A percentile compares a stretch with the other conserved stretches of the same genome.
phyloP scores from a whole-genome alignment of 2,329 filamentous ascomycete species.

The Stagonosporopsis tanaceti region DNA sequence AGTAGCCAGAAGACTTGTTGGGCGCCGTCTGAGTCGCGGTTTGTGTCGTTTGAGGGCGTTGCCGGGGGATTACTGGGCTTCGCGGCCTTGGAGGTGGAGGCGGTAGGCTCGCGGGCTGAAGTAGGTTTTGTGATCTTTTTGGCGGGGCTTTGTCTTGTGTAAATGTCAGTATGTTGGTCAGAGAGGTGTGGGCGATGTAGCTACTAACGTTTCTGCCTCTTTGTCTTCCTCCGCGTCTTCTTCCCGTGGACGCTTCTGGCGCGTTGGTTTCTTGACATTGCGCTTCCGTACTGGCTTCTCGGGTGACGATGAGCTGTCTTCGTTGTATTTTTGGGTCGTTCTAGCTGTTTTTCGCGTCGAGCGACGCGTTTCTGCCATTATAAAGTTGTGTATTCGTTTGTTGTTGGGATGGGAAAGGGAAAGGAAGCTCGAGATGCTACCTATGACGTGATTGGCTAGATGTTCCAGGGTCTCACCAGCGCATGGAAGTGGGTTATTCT shows the following conservation, averaged over 20 bases:
- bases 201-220: conserved; percentile 5
- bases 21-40: conserved; percentile 36
- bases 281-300: conserved; percentile 29
- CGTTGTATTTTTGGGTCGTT: conserved; percentile 30
- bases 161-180: not conserved
- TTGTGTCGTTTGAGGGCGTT: conserved; percentile 28
- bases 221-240: conserved; percentile 22
- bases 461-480: not conserved
- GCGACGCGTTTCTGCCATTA: conserved; percentile 42
- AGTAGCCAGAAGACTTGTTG: conserved; percentile 57
- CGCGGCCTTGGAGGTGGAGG: conserved; percentile 12
- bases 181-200: rapidly evolving
- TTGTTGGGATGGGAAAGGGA: not conserved
- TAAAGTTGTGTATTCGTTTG: not conserved
- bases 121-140: conserved; percentile 33
- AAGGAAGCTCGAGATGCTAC: not conserved
- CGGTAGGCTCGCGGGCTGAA: not conserved
- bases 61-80: conserved; percentile 24
- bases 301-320: conserved; percentile 24
- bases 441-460: conserved; percentile 9
- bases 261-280: conserved; percentile 35
- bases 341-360: conserved; percentile 38
- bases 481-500: too few relatives aligned
- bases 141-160: conserved; percentile 25
- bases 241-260: conserved; percentile 40